These are phyloP conservation scores for Fusarium dimerum DNA, from an alignment of 2,329 filamentous ascomycete genomes.

Conservation along the genomic window DNA sequence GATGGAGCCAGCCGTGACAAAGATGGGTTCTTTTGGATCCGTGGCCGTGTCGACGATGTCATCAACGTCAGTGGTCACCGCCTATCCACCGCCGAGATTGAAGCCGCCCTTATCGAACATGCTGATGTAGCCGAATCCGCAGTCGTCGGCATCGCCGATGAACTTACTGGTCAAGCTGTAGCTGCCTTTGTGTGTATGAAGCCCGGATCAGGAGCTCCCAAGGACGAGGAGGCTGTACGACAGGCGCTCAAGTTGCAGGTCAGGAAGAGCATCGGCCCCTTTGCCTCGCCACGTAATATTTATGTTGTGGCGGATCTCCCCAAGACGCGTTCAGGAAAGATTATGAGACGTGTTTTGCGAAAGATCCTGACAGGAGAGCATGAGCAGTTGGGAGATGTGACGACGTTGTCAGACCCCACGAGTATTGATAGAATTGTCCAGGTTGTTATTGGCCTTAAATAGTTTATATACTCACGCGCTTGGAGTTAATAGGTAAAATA, in stretches of 20 bases:
- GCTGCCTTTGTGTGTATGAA: slow-evolving; percentile 92
- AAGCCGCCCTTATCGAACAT: slow-evolving; percentile 89
- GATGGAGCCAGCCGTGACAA: slow-evolving; percentile 90
- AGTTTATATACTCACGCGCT: no score
- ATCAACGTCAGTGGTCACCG: slow-evolving; percentile 94
- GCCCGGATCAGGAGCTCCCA: slow-evolving; percentile 38
- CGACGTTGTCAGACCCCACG: slow-evolving; percentile 83
- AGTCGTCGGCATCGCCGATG: slow-evolving; percentile 85
- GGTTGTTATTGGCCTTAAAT: slow-evolving; percentile 7
- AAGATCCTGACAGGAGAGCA: slow-evolving; percentile 95
- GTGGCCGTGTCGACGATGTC: slow-evolving; percentile 91
- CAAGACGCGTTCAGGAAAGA: slow-evolving; percentile 94
- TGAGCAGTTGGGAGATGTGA: slow-evolving; percentile 86
- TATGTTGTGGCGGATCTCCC: slow-evolving; percentile 85
- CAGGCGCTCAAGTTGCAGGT: slow-evolving; percentile 90
- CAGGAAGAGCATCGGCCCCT: slow-evolving; percentile 89
- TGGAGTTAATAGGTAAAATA: no score
- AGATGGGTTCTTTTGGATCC: slow-evolving; percentile 98
- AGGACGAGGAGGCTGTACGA: slow-evolving; percentile 63
- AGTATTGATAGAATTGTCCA: slow-evolving; percentile 85
- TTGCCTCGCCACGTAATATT: slow-evolving; percentile 87
- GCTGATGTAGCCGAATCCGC: slow-evolving; percentile 83
- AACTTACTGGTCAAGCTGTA: slow-evolving; percentile 89
- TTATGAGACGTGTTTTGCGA: slow-evolving; percentile 89
- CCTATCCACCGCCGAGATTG: slow-evolving; percentile 94